Evolutionary conservation across 1,284 basidiomycete genomes (phyloP).

Genomic region (Fomitopsis pinicola): DNA sequence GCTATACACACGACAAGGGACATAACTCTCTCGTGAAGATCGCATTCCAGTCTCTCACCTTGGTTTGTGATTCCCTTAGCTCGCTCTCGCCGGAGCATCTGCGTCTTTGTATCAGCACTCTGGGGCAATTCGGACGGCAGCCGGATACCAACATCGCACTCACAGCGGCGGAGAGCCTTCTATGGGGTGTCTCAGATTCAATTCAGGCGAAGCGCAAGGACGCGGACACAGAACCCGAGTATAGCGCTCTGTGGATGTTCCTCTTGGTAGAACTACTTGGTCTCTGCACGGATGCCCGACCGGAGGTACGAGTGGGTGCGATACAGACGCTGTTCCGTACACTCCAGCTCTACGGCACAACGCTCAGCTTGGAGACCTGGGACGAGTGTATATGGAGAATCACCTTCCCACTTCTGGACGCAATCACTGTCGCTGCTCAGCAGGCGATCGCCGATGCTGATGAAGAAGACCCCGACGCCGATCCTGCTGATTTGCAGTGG

Average conservation of each 20-base stretch:
- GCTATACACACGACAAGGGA: conserved; percentile 58
- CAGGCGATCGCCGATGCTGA: conserved; percentile 19
- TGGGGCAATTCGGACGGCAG: conserved; percentile 89
- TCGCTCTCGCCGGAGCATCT: conserved; percentile 79
- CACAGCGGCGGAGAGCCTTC: conserved; percentile 83
- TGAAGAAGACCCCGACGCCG: conserved; percentile 2
- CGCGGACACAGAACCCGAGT: conserved; percentile 60
- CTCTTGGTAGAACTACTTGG: conserved; percentile 81
- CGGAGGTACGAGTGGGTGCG: conserved; percentile 89
- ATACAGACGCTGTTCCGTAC: conserved; percentile 95
- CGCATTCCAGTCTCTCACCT: conserved; percentile 89
- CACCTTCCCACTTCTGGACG: conserved; percentile 83
- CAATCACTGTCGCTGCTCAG: conserved; percentile 57
- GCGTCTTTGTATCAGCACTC: conserved; percentile 81
- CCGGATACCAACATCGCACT: conserved; percentile 94
- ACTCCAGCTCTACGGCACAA: conserved; percentile 88
- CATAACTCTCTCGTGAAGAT: conserved; percentile 75
- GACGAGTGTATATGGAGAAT: conserved; percentile 85
- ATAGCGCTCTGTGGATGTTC: conserved; percentile 88
- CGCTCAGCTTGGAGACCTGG: conserved; percentile 80
- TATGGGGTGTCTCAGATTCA: conserved; percentile 93
- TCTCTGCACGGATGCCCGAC: conserved; percentile 76
- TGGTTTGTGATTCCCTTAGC: conserved; percentile 92
- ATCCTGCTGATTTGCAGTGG: conserved; percentile 45
- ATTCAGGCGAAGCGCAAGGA: conserved; percentile 78